These are phyloP conservation scores for Geotrichum histeridarum DNA, from an alignment of 1,139 yeast species.

Conservation along the genomic window DNA sequence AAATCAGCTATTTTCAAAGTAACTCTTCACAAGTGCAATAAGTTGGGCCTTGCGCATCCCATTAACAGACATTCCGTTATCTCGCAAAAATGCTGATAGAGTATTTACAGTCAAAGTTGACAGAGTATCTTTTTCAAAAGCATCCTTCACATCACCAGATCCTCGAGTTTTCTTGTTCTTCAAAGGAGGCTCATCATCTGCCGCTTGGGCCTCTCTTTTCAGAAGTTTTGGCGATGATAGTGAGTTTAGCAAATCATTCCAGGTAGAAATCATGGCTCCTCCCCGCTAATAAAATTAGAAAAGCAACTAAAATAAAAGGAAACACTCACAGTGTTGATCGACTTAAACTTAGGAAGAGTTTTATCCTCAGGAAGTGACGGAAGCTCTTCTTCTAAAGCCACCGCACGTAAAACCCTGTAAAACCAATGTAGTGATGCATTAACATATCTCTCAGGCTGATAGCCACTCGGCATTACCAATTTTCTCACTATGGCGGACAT, in stretches of 20 bases:
- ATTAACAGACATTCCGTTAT: neutral
- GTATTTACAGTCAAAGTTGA: slow-evolving; percentile 6
- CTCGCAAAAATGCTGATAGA: slow-evolving; percentile 4
- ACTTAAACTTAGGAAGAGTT: slow-evolving; percentile 36
- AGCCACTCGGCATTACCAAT: slow-evolving; percentile 45
- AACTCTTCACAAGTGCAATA: neutral
- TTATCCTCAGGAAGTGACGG: slow-evolving; percentile 36
- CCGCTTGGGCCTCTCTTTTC: slow-evolving; percentile 10
- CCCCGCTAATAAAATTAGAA: slow-evolving; percentile 17
- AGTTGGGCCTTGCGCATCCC: slow-evolving; percentile 5
- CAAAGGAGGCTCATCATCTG: neutral
- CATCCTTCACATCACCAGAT: slow-evolving; percentile 10
- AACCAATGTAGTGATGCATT: slow-evolving; percentile 70
- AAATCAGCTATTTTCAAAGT: neutral
- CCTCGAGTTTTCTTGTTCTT: slow-evolving; percentile 7
- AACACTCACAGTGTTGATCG: slow-evolving; percentile 27
- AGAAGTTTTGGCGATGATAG: neutral
- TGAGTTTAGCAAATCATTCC: slow-evolving; percentile 19
- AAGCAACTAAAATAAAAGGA: neutral
- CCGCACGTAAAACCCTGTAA: slow-evolving; percentile 59
- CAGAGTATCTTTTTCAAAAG: slow-evolving; percentile 16
- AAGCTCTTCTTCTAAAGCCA: slow-evolving; percentile 58
- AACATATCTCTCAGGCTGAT: slow-evolving; percentile 53
- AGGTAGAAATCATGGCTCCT: slow-evolving; percentile 23
- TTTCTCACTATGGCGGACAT: slow-evolving; percentile 42